Base-by-base conservation (phyloP, 768 basidiomycete species). In the Multifurca ochricompacta region DNA sequence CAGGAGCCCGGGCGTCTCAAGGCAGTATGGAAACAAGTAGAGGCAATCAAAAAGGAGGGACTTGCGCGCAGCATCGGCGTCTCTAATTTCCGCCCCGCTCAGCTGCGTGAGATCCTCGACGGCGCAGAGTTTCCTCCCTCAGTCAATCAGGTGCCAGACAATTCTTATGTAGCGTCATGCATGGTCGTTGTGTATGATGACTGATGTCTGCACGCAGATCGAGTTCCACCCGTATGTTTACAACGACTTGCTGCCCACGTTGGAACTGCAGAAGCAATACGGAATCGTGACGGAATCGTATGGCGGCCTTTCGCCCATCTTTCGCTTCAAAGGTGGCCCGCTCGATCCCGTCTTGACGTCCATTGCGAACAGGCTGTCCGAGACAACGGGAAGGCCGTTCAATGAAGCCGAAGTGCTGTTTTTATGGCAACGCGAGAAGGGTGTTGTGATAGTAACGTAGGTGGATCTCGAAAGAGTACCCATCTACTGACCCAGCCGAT, bases 201-300 rank as follows among this genome's bases (percentile, higher is more conserved):
- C n/a, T 45, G 10, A 34, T 25, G 10, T 36, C 21, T 23, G 19
- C n/a, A 3, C 23, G n/a, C 28, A 78, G 75, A 64, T 81, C 21
- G 79, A 82, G 63, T 71, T 73, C 31, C 79, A 82, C 59, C 78
- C 79, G 11, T 77, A 79, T 64, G 68, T 77, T 30, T 73, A 73
- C 60, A 70, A 74, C 57, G 71, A 71, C 11, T 66, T 76, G 50
- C 63, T 68, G 34, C 63, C 71, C 4, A 62, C 65, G n/a, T 56
- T 74, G 25, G 70, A 66, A 27, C 41, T 68, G n/a, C 66, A 70
- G 43, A 63, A 70, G 51, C 32, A 70, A 58, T 53, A 74, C 41
- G 63, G 65, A 34, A 77, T 77, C 51, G 62, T 70, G 21, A 70
- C 69, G 2, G 67, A 67, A 14, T 72, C 76, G 0, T 77, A 67